Conservation (phyloP, 495 filamentous ascomycete species). For the Penicillium macrosclerotiorum region DNA sequence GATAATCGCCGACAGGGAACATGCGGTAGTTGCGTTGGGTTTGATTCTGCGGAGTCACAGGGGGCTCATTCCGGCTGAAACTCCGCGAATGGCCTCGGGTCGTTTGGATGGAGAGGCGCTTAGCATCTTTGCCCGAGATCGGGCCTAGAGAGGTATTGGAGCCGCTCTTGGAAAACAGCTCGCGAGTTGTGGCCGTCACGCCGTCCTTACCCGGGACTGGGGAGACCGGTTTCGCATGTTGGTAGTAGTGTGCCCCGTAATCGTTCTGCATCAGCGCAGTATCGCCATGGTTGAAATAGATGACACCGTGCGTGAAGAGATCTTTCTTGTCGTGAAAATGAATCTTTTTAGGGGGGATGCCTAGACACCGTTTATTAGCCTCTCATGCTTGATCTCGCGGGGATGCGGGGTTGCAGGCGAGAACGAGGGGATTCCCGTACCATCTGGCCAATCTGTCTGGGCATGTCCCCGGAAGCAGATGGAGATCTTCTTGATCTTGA, state of each 20-base stretch:
- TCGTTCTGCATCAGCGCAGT: slow-evolving; percentile 65
- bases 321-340: slow-evolving; percentile 78
- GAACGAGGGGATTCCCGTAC: slow-evolving; percentile 39
- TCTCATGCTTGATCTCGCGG: background rate
- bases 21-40: slow-evolving; percentile 86
- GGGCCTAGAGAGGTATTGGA: slow-evolving; percentile 37
- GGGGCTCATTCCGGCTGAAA: slow-evolving; percentile 76
- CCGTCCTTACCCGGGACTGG: slow-evolving; percentile 50
- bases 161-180: slow-evolving; percentile 39
- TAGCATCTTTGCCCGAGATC: slow-evolving; percentile 49
- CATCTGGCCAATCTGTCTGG: slow-evolving; percentile 95
- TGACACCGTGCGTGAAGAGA: slow-evolving; percentile 43
- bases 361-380: slow-evolving; percentile 37
- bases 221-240: slow-evolving; percentile 39
- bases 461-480: slow-evolving; percentile 83
- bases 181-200: slow-evolving; percentile 38
- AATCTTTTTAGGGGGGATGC: slow-evolving; percentile 85
- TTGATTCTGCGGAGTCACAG: slow-evolving; percentile 54
- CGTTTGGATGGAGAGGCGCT: slow-evolving; percentile 73
- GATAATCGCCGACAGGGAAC: slow-evolving; percentile 87
- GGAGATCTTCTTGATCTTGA: slow-evolving; percentile 93
- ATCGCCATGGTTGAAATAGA: slow-evolving; percentile 52
- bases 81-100: slow-evolving; percentile 75
- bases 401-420: background rate
- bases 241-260: slow-evolving; percentile 49